phyloP scores from a whole-genome alignment of 768 basidiomycete species.

The Mycena olivaceomarginata region DNA sequence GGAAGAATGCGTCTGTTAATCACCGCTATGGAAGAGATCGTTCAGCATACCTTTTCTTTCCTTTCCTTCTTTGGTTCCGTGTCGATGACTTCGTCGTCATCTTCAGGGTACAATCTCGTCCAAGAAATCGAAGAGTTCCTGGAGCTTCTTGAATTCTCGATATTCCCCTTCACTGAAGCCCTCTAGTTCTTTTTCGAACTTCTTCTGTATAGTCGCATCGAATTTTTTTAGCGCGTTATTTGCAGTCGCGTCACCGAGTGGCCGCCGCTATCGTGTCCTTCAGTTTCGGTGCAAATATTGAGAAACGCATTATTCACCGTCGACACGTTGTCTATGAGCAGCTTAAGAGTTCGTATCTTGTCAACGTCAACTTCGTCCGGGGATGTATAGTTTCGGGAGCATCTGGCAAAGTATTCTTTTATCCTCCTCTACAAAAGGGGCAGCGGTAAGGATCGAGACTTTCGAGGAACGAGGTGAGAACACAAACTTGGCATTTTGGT shows the following conservation, averaged over 20 bases:
- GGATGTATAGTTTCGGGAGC: constrained; percentile 80
- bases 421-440: constrained; percentile 71
- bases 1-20: background rate
- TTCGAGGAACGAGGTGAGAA: background rate
- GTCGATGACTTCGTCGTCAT: constrained; percentile 73
- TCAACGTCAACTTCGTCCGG: constrained; percentile 84
- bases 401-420: constrained; percentile 79
- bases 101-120: constrained; percentile 83
- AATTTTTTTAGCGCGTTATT: constrained; percentile 86
- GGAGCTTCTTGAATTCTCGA: constrained; percentile 76
- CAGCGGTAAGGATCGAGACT: constrained; percentile 43
- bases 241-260: constrained; percentile 71
- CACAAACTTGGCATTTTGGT: constrained; percentile 73
- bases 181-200: constrained; percentile 82
- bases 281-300: constrained; percentile 8
- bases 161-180: constrained; percentile 85
- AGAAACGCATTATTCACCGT: constrained; percentile 61
- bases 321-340: constrained; percentile 76
- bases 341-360: constrained; percentile 77
- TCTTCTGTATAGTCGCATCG: constrained; percentile 78
- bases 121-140: constrained; percentile 80
- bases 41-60: constrained; percentile 67
- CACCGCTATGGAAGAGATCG: background rate
- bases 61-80: constrained; percentile 62
- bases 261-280: constrained; percentile 56